Conservation (phyloP, 2,329 filamentous ascomycete genomes). For the Penicillium capsulatum region DNA sequence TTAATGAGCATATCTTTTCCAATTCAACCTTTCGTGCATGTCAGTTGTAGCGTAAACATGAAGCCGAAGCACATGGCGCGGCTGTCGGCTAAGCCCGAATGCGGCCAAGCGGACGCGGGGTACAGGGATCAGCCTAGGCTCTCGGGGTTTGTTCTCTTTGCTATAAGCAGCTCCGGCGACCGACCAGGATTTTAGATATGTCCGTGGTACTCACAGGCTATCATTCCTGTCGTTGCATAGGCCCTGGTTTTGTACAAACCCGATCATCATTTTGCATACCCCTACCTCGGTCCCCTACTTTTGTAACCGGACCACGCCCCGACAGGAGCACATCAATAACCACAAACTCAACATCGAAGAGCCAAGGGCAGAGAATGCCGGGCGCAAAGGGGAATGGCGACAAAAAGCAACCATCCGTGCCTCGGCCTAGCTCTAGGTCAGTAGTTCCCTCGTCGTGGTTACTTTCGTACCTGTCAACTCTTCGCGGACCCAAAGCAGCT, state of each 20-base stretch:
- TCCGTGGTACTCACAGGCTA: constrained; percentile 4
- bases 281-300: background rate
- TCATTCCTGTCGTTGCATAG: constrained; percentile 5
- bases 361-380: constrained; percentile 20
- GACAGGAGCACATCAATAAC: constrained; percentile 16
- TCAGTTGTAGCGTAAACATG: too few relatives aligned
- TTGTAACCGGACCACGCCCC: background rate
- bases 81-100: constrained; percentile 17
- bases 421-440: constrained; percentile 63
- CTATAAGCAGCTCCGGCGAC: constrained; percentile 13
- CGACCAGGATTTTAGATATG: constrained; percentile 7
- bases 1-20: constrained; percentile 19
- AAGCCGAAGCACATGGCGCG: constrained; percentile 17
- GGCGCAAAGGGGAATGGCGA: constrained; percentile 13
- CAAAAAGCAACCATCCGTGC: constrained; percentile 43
- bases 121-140: constrained; percentile 25
- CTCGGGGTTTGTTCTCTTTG: constrained; percentile 13
- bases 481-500: constrained; percentile 11
- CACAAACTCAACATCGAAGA: constrained; percentile 1
- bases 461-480: too few relatives aligned
- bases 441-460: constrained; percentile 3
- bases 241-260: background rate
- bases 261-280: background rate
- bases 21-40: background rate
- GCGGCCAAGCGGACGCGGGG: constrained; percentile 21